Percentiles rank a stretch among this genome's conserved stretches.
These are phyloP conservation scores for Kwoniella dejecticola DNA, from an alignment of 768 basidiomycete genomes.

Conservation along the genomic window DNA sequence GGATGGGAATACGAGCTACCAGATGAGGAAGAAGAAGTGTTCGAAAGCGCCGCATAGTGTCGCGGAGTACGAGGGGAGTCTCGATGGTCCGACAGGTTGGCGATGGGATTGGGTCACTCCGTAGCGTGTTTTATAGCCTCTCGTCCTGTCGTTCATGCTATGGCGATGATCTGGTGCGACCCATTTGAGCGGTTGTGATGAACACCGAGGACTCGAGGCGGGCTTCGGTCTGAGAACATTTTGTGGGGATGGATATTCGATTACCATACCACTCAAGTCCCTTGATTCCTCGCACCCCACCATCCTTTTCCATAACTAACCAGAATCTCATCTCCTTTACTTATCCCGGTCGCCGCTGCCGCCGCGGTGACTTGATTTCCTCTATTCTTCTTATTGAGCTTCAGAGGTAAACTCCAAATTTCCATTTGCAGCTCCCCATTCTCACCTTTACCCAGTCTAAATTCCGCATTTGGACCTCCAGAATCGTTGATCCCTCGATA, in stretches of 20 bases:
- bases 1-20: neutral
- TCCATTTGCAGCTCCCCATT: conserved; percentile 70
- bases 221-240: too few relatives aligned
- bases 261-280: neutral
- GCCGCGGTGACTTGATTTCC: too few relatives aligned
- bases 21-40: conserved; percentile 1
- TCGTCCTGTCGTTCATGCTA: neutral
- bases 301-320: conserved; percentile 86
- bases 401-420: conserved; percentile 62
- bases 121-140: neutral
- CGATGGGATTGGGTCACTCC: conserved; percentile 4
- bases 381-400: conserved; percentile 38
- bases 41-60: neutral
- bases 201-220: too few relatives aligned
- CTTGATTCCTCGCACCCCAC: conserved; percentile 65
- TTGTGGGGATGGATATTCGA: too few relatives aligned
- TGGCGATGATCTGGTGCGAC: neutral
- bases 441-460: conserved; percentile 41
- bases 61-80: neutral
- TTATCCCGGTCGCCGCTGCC: too few relatives aligned
- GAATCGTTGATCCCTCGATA: conserved; percentile 70
- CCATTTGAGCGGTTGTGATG: neutral
- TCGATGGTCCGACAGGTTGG: neutral
- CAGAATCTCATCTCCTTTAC: conserved; percentile 79
- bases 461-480: conserved; percentile 48